Base-by-base conservation (phyloP, 1,139 yeast genomes). In the Magnusiomyces starmeri region DNA sequence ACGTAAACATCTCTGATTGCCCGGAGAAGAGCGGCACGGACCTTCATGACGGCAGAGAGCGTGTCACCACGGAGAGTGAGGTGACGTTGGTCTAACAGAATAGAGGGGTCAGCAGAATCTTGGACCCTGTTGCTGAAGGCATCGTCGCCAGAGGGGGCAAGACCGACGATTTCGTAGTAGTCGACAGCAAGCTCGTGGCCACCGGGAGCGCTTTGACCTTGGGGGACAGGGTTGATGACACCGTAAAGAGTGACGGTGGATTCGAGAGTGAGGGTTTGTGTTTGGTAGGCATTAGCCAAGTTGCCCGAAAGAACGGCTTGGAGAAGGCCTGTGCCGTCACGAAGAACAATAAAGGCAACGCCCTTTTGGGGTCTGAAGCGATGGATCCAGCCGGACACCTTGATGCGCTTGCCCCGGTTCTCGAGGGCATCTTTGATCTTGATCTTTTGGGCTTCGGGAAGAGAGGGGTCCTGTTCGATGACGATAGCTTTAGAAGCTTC, bases 161-260 rank as follows among this genome's bases (percentile, higher is more conserved):
- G 77, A 51, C 97, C 96, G 56, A 90, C 76, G 51, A 94, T 75
- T 68, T 84, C 83, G 70, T 88, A 94, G 74, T 77, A 92, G 70
- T 92, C 98, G 52, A 85, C 97, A 60, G 78, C 77, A 63, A 94
- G 78, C 73, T 94, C 99, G 60, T 92, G 95, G 54, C 96, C 96
- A 57, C 97, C 98, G 55, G 97, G 97, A 6, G 98, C 99, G 60
- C 85, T 76, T 70, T 94, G 90, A 59, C 98, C 98, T 68, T 89
- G 97, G 52, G 97, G 97, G 50, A 94, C 77, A 64, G 84, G 81
- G 68, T 79, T 78, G 58, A 94, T 75, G 32, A 79, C 78, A 70
- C 99, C 99, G 67, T 78, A 85, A 56, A 94, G 73, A 41, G 82
- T 68, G 39, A 94, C 76, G 22, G 96, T 83, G 20, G 96, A 78